Conservation (phyloP, 441 rosid genomes). For the Biscutella laevigata region DNA sequence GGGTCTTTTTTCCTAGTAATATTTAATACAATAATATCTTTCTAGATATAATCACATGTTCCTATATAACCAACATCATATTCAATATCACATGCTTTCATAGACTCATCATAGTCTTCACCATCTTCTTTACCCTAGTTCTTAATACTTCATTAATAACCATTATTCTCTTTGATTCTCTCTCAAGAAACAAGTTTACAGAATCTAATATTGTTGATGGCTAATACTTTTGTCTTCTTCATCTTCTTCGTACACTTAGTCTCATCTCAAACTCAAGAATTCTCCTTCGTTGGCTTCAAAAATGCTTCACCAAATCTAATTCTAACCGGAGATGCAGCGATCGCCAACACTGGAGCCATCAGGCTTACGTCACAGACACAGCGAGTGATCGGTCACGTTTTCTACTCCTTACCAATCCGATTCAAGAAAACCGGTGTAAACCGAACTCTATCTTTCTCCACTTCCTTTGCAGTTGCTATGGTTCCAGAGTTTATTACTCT, state of each 20-base stretch:
- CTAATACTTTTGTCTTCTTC: slow-evolving; percentile 9
- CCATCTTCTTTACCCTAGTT: not conserved
- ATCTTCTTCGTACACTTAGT: slow-evolving; percentile 30
- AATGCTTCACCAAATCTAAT: slow-evolving; percentile 32
- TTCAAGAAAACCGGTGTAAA: slow-evolving; percentile 38
- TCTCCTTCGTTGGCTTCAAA: slow-evolving; percentile 49
- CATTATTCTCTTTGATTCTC: not conserved
- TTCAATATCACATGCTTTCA: slow-evolving; percentile 20
- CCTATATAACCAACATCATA: slow-evolving; percentile 17
- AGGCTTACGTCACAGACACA: slow-evolving; percentile 43
- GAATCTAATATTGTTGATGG: slow-evolving; percentile 38
- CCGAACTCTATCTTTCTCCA: slow-evolving; percentile 55
- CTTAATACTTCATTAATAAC: not conserved
- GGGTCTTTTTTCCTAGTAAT: too few relatives aligned
- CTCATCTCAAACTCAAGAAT: slow-evolving; percentile 33
- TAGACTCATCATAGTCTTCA: too few relatives aligned
- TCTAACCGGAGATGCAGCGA: slow-evolving; percentile 45
- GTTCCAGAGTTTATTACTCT: slow-evolving; percentile 51
- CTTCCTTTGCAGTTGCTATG: slow-evolving; percentile 67
- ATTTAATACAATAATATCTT: not conserved
- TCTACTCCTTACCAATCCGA: slow-evolving; percentile 50
- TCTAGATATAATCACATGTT: slow-evolving; percentile 18
- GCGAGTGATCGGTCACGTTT: slow-evolving; percentile 61
- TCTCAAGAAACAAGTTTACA: slow-evolving; percentile 19
- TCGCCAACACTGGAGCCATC: slow-evolving; percentile 48